phyloP scores from a whole-genome alignment of 352 stramenopile genomes.

The Globisporangium lucens region DNA sequence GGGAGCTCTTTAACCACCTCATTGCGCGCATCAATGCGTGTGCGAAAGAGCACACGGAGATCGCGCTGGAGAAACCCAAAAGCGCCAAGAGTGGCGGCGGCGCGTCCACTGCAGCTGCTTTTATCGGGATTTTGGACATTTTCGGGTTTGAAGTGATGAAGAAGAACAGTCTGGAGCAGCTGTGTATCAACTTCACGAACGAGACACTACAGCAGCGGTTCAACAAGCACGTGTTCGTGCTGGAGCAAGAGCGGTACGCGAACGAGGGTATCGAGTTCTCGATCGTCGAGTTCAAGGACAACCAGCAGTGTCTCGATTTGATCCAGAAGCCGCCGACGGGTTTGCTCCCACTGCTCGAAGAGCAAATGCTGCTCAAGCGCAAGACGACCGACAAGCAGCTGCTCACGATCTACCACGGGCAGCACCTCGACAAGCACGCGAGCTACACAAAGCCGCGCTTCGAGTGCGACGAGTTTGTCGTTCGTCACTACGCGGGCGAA shows the following conservation, averaged over 20 bases:
- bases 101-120: conserved; percentile 22
- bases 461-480: conserved; percentile 82
- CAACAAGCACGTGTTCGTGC: conserved; percentile 86
- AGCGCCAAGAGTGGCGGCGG: conserved; percentile 3
- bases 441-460: conserved; percentile 77
- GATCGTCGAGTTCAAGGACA: conserved; percentile 82
- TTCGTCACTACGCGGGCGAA: conserved; percentile 83
- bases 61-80: conserved; percentile 18
- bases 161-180: conserved; percentile 86
- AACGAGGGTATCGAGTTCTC: conserved; percentile 71
- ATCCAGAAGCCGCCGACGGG: conserved; percentile 81
- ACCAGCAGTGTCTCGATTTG: conserved; percentile 71
- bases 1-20: conserved; percentile 75
- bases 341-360: conserved; percentile 80
- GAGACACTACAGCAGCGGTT: conserved; percentile 90
- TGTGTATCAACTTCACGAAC: conserved; percentile 93
- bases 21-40: conserved; percentile 75
- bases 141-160: conserved; percentile 91
- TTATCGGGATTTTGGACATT: conserved; percentile 90
- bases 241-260: conserved; percentile 81
- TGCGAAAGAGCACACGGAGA: conserved; percentile 52
- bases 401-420: conserved; percentile 77
- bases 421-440: conserved; percentile 67
- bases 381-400: conserved; percentile 85
- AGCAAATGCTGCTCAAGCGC: conserved; percentile 86